Evolutionary conservation across 176 grass and related monocot species (phyloP).

Genomic region (Sorghum bicolor): Sorghum_bicolor_NCBIv3 NC_012870.2:67140501-67141000

Average conservation of each 20-base stretch:
- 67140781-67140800: not conserved
- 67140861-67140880: not conserved
- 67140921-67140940: not conserved
- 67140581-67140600: not conserved
- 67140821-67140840: not conserved
- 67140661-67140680: not conserved
- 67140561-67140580: not conserved
- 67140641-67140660: conserved; percentile 2
- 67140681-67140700: not conserved
- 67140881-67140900: not conserved
- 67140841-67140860: not conserved
- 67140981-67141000: not conserved
- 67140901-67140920: not conserved
- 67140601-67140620: not conserved
- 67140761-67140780: not conserved
- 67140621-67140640: conserved; percentile 2
- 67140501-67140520: not conserved
- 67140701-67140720: not conserved
- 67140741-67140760: not conserved
- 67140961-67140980: not conserved
- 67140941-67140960: not conserved
- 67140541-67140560: not conserved
- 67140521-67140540: not conserved
- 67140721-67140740: not conserved
- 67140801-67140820: conserved; percentile 18